Base-by-base conservation (phyloP, 2,329 filamentous ascomycete genomes). In the Aspergillus japonicus region DNA sequence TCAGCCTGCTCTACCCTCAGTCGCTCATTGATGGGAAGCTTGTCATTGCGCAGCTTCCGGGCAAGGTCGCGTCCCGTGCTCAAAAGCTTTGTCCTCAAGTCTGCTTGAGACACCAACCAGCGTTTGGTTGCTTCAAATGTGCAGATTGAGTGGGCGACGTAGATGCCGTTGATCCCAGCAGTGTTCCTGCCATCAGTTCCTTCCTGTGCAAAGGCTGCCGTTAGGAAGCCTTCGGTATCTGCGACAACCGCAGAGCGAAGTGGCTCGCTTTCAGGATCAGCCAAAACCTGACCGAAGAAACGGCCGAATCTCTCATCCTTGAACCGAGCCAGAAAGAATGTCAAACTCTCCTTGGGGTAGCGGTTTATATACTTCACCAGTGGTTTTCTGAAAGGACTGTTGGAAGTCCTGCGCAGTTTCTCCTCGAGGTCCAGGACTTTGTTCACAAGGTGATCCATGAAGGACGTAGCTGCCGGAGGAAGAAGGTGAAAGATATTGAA, bases 401-500 rank as follows among this genome's bases (percentile, higher is more conserved):
- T 89, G 51, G 93, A 89, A 1, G 95, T 99, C 61, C 95, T 83
- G 33, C 95, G 86, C 44, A 99, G 81, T 64, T 89, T 90, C 56
- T 89, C 86, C 74, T 99, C 95, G 0, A 99, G 82, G 47, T 92
- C 89, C 58, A 99, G 81, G n/a, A 96, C 91, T 54, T 90, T 91
- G 66, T 96, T 90, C 52, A 98, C 91, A 48, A 99, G 84, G 31
- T 90, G 87, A 62, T 93, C 91, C 75, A 98, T 92, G 74, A 99
- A 99, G 16, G 89, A 87, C 61, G 93, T 91, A 1, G 96, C 96
- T 10, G 92, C 92, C 0, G 91, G 85, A 0, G 96, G 95, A 4
- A 99, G 82, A n/a, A 99, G 83, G 73, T 98, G 93, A 75, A 99
- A 99, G 58, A 99, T 94, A 71, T 96, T 95, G 74, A 99, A 89